Evolutionary conservation across 2,329 filamentous ascomycete genomes (phyloP), one percentile per base, ranked within the genome.

Genomic region (Diaporthe humulicola): DNA sequence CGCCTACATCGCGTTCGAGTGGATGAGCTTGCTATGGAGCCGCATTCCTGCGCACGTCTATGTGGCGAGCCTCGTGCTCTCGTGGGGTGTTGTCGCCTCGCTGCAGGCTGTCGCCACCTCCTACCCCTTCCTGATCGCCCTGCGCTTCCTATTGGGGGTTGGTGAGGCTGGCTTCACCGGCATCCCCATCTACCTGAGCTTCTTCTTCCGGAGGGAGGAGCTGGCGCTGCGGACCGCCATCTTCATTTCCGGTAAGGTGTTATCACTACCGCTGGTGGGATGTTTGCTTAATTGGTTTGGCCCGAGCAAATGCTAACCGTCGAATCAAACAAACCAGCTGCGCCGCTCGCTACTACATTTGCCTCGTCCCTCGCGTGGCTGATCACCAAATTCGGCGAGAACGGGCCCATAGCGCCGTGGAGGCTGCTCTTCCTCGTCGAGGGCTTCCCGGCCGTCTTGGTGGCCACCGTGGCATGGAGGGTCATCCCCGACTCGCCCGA

Each of bases 191-290:
- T 93, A 92, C 77, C 83, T 93, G 42, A 91, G 90, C 22, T 92
- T 92, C 82, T 93, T 93, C 82, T 93, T 90, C 81, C 89, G 87
- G 79, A 83, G 90, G 48, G 85, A 90, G 58, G 96, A 98, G 82
- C 86, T 98, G 45, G 96, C 96, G 0, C 93, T 97, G 76, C 88
- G 96, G 50, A 97, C 94, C 0, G 96, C 95, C 30, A 88, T 98
- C 2, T 97, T 98, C 83, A 92, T 98, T 71, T 95, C 94, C 0
- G 94, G 87, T 88, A 80, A 64, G 83, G 80, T 8, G 30, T 45
- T 76, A 76, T 9, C 73, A 74, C 60, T 73, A 71, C 28, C 73
- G 67, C 22, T 22, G 28, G 7, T 36, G 38, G 28, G 33, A 9
- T 36, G 38, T 9, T 12, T 38, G 6, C 10, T 12, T 38, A 14